Evolutionary conservation across 1,139 yeast species (phyloP).

Genomic region (Suhomyces maxii): DNA sequence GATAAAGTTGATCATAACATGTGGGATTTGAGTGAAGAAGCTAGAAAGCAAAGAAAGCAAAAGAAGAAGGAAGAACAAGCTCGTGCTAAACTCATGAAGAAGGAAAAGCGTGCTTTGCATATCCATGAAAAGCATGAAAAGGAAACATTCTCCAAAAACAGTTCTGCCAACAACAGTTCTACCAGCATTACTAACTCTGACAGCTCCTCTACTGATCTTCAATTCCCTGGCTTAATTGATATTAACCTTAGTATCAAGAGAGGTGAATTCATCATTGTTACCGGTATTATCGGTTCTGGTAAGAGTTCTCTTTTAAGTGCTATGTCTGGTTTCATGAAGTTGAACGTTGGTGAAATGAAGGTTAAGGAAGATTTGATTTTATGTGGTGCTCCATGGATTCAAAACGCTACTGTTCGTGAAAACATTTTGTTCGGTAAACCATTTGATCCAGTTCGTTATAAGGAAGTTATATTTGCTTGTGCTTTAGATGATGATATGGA

Average conservation of each 20-base stretch:
- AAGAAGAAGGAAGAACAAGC: constrained; percentile 16
- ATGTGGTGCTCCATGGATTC: constrained; percentile 46
- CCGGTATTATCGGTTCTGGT: constrained; percentile 46
- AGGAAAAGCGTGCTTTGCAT: constrained; percentile 17
- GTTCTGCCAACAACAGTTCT: constrained; percentile 17
- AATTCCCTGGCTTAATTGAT: constrained; percentile 33
- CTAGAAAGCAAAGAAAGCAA: constrained; percentile 15
- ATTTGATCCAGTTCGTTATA: constrained; percentile 31
- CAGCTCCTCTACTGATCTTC: constrained; percentile 8
- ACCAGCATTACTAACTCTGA: constrained; percentile 2
- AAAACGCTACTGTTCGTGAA: constrained; percentile 45
- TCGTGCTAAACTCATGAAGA: constrained; percentile 15
- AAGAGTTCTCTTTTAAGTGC: constrained; percentile 41
- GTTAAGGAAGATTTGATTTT: constrained; percentile 31
- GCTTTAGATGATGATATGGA: constrained; percentile 41
- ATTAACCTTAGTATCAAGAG: constrained; percentile 28
- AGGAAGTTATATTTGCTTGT: constrained; percentile 36
- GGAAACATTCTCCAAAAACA: constrained; percentile 6
- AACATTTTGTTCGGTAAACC: constrained; percentile 41
- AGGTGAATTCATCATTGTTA: constrained; percentile 38
- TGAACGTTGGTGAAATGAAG: constrained; percentile 29
- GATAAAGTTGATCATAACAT: constrained; percentile 28
- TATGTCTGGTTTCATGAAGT: constrained; percentile 38
- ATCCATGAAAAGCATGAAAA: constrained; percentile 7
- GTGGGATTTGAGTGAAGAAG: constrained; percentile 26